phyloP scores from a whole-genome alignment of 106 monocot species.

The Apostasia shenzhenica region DNA sequence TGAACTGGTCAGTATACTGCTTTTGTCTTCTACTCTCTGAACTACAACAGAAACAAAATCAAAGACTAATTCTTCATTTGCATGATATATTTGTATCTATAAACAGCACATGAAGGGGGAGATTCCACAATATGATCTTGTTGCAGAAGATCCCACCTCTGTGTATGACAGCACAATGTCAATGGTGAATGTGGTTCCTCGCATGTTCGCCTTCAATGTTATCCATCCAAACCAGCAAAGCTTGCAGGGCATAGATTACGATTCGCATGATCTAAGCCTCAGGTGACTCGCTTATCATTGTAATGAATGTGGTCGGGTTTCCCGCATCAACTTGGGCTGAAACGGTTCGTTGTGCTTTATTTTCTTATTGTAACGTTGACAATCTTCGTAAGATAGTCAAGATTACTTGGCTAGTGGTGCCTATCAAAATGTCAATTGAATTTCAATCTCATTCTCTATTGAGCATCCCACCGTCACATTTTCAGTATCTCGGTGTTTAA shows the following conservation, averaged over 20 bases:
- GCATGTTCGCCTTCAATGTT: slow-evolving; percentile 9
- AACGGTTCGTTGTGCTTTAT: no score
- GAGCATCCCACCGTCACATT: no score
- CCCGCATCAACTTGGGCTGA: no score
- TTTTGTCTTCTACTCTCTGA: neutral
- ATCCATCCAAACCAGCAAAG: slow-evolving; percentile 13
- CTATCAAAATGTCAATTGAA: no score
- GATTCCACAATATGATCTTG: slow-evolving; percentile 5
- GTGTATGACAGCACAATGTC: neutral
- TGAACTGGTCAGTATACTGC: slow-evolving; percentile 14
- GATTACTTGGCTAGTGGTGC: no score
- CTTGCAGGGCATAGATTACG: slow-evolving; percentile 6
- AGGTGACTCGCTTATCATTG: neutral
- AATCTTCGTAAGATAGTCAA: no score
- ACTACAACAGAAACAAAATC: neutral
- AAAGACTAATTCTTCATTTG: neutral
- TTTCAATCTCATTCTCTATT: no score
- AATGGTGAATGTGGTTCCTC: slow-evolving; percentile 1
- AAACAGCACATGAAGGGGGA: slow-evolving; percentile 20
- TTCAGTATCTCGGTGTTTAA: no score
- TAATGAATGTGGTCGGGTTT: no score
- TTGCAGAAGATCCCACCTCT: slow-evolving; percentile 1
- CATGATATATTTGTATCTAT: neutral
- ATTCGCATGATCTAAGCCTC: slow-evolving; percentile 13
- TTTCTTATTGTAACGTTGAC: no score